Percentiles rank a stretch among this genome's conserved stretches.
Conservation (phyloP, 495 filamentous ascomycete species). For the Beverwykella pulmonaria region DNA sequence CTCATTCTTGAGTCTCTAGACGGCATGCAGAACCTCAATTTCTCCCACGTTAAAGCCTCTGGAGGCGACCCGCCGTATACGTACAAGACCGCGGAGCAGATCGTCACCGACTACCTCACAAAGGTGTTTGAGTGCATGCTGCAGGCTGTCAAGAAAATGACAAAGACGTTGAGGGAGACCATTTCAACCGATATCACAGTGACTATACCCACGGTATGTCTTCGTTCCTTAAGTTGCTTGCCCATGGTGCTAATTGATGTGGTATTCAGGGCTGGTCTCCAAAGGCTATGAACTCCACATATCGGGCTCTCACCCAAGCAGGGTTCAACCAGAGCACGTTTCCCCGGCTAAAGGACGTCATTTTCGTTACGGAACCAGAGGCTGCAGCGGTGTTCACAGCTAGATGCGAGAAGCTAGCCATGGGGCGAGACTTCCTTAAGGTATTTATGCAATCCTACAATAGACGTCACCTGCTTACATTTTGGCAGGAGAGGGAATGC, state of each 20-base stretch:
- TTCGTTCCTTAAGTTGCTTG: not conserved
- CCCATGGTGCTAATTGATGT: not conserved
- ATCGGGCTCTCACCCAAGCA: slow-evolving; percentile 20
- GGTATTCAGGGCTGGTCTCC: slow-evolving; percentile 22
- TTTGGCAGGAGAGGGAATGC: slow-evolving; percentile 1
- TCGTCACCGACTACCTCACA: slow-evolving; percentile 27
- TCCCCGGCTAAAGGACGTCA: slow-evolving; percentile 14
- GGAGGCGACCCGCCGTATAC: slow-evolving; percentile 12
- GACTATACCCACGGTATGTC: slow-evolving; percentile 24
- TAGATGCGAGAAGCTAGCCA: slow-evolving; percentile 7
- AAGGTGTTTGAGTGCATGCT: slow-evolving; percentile 15
- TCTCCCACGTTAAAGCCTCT: slow-evolving; percentile 16
- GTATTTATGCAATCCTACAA: not conserved
- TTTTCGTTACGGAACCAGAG: slow-evolving; percentile 29
- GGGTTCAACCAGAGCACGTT: slow-evolving; percentile 24
- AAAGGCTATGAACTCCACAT: slow-evolving; percentile 31
- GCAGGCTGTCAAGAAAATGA: not conserved
- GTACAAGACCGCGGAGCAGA: slow-evolving; percentile 24
- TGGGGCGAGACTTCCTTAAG: slow-evolving; percentile 9
- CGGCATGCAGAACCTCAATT: slow-evolving; percentile 27
- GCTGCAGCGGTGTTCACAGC: slow-evolving; percentile 26
- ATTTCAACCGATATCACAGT: slow-evolving; percentile 27
- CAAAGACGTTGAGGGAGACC: not conserved
- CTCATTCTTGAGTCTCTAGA: slow-evolving; percentile 19
- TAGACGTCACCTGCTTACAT: not conserved